A percentile compares a stretch with the other conserved stretches of the same genome.
Evolutionary conservation across 2,329 filamentous ascomycete genomes (phyloP).

Genomic region (Talaromyces pinophilus): DNA sequence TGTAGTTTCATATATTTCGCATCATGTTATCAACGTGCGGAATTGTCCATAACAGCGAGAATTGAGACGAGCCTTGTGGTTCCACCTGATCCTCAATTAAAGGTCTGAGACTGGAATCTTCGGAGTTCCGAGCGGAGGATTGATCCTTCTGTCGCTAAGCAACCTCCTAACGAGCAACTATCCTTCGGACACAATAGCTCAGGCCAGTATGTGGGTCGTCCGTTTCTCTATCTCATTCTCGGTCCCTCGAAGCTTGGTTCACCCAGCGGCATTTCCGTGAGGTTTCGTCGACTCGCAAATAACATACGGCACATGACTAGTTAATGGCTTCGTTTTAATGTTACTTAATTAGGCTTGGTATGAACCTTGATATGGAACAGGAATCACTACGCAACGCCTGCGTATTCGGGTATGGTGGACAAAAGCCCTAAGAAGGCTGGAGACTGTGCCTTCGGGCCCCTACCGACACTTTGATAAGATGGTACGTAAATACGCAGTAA

Average conservation of each 20-base stretch:
- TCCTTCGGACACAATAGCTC: neutral
- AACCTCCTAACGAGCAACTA: neutral
- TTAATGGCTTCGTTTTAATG: neutral
- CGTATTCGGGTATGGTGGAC: neutral
- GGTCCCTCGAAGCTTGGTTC: neutral
- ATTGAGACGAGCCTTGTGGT: neutral
- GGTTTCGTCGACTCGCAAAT: neutral
- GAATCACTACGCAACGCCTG: neutral
- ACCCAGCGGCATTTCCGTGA: neutral
- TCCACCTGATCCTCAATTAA: neutral
- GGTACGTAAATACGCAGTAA: neutral
- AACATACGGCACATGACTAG: neutral
- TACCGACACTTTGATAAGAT: neutral
- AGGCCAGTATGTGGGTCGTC: neutral
- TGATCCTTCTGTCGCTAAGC: neutral
- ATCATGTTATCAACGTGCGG: neutral
- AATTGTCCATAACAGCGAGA: neutral
- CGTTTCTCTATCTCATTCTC: neutral
- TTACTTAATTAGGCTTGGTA: neutral
- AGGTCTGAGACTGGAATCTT: neutral
- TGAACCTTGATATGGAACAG: neutral
- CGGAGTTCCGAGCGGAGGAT: neutral
- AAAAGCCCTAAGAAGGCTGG: neutral
- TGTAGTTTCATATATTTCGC: neutral
- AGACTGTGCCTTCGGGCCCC: neutral